Evolutionary conservation across 2,329 filamentous ascomycete species (phyloP), one percentile per base, ranked within the genome.

Genomic region (Thelonectria rubi): DNA sequence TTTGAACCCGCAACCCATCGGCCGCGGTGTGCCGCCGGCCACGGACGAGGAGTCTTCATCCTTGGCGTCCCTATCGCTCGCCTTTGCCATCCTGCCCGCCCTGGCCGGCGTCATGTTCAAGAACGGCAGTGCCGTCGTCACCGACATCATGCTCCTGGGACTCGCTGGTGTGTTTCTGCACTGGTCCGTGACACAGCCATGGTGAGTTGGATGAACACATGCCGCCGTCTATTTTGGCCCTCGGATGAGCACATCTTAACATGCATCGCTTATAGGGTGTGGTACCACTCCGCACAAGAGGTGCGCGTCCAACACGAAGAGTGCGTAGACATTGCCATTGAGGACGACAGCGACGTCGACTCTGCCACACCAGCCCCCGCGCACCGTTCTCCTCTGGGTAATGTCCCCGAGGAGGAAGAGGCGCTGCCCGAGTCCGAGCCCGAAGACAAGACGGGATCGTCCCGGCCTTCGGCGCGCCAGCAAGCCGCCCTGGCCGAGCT

Each of bases 161-260:
- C 77, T 98, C 63, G 91, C 92, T 2, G 92, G 90, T 5, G 85
- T 97, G 46, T 96, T 97, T 72, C 81, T 98, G 64, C 94, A 97
- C 74, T 97, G 93, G 92, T 94, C 92, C 50, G 90, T 97, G 45
- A 90, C 92, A 58, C 82, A 95, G 67, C 94, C 94, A 69, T 98
- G 94, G 94, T 94, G 80, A 74, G 85, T 65, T 52, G 40, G 18
- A 56, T 32, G 32, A 48, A 42, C 21, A 32, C 11, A 52, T 55
- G 40, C 18, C 26, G 24, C 45, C 15, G 18, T 18, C 40, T 52
- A 37, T 53, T 49, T 47, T 32, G 18, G 34, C 17, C 34, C 37
- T 53, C 18, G 26, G 6, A 40, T 14, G 32, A 15, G 17, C 11
- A 37, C 4, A 48, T 56, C 42, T 48, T 48, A 53, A 57, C 30